These are phyloP conservation scores for Agaricus subrufescens DNA, from an alignment of 768 basidiomycete species.

Conservation along the genomic window DNA sequence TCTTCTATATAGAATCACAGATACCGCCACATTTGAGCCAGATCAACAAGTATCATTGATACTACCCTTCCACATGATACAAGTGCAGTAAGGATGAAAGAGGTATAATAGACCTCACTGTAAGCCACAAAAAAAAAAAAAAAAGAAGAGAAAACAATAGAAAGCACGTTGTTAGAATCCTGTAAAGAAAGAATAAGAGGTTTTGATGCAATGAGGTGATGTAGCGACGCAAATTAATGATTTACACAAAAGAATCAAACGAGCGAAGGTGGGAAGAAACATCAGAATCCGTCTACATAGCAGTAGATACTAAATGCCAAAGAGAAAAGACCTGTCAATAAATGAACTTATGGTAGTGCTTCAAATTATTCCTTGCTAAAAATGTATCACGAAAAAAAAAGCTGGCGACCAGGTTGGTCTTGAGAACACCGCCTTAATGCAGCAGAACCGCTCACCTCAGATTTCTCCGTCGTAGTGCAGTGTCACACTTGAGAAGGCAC, in stretches of 20 bases:
- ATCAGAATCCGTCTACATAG: slow-evolving; percentile 7
- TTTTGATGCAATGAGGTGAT: slow-evolving; percentile 10
- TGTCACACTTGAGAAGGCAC: slow-evolving; percentile 87
- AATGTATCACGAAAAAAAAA: too few species aligned
- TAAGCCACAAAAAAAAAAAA: background rate
- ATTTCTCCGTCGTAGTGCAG: slow-evolving; percentile 76
- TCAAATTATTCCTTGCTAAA: background rate
- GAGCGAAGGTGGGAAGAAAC: slow-evolving; percentile 4
- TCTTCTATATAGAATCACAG: slow-evolving; percentile 6
- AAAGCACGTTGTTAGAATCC: slow-evolving; percentile 1
- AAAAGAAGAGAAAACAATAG: slow-evolving; percentile 3
- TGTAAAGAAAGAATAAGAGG: background rate
- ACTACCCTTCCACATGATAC: slow-evolving; percentile 8
- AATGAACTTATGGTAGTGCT: slow-evolving; percentile 5
- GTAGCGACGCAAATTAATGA: slow-evolving; percentile 10
- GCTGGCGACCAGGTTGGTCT: too few species aligned
- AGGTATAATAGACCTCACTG: slow-evolving; percentile 1
- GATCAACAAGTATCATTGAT: slow-evolving; percentile 5
- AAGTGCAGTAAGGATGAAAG: slow-evolving; percentile 5
- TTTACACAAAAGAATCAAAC: slow-evolving; percentile 8
- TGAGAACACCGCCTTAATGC: background rate
- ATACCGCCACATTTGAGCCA: background rate
- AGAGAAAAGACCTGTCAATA: slow-evolving; percentile 8
- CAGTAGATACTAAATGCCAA: slow-evolving; percentile 9
- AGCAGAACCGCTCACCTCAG: slow-evolving; percentile 12